A percentile compares a stretch with the other conserved stretches of the same genome.
These are phyloP conservation scores for Plasmodium billcollinsi DNA, from an alignment of 169 alveolate species.

Conservation along the genomic window DNA sequence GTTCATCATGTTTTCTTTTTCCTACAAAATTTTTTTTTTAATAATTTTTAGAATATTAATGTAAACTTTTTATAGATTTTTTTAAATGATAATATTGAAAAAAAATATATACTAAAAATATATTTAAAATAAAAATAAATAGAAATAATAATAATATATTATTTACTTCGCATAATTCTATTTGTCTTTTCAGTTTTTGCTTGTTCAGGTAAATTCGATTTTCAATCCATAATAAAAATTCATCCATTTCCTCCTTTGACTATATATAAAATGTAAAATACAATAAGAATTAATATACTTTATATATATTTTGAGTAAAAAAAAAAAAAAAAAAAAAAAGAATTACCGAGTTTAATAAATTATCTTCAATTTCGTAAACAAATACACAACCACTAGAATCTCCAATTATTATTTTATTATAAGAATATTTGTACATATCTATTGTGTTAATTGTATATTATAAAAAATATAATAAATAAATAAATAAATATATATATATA, in stretches of 20 bases:
- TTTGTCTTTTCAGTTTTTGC: slow-evolving; percentile 46
- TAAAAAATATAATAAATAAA: slow-evolving; percentile 2
- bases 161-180: slow-evolving; percentile 41
- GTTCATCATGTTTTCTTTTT: slow-evolving; percentile 35
- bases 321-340: background rate
- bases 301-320: background rate
- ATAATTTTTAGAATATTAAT: background rate
- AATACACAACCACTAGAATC: slow-evolving; percentile 74
- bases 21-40: slow-evolving; percentile 54
- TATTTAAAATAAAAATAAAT: background rate
- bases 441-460: background rate
- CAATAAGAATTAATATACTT: background rate
- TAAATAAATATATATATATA: slow-evolving; percentile 7
- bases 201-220: slow-evolving; percentile 48
- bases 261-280: background rate
- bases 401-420: slow-evolving; percentile 69
- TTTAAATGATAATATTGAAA: background rate
- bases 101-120: background rate
- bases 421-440: slow-evolving; percentile 63
- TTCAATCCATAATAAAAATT: slow-evolving; percentile 64
- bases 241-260: slow-evolving; percentile 64
- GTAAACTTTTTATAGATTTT: no score
- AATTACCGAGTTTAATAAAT: slow-evolving; percentile 55
- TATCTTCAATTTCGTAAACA: slow-evolving; percentile 71
- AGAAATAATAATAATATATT: slow-evolving; percentile 5